A percentile compares a stretch with the other conserved stretches of the same genome.
Conservation (phyloP, 306 rosid species). For the Fagus sylvatica region DNA sequence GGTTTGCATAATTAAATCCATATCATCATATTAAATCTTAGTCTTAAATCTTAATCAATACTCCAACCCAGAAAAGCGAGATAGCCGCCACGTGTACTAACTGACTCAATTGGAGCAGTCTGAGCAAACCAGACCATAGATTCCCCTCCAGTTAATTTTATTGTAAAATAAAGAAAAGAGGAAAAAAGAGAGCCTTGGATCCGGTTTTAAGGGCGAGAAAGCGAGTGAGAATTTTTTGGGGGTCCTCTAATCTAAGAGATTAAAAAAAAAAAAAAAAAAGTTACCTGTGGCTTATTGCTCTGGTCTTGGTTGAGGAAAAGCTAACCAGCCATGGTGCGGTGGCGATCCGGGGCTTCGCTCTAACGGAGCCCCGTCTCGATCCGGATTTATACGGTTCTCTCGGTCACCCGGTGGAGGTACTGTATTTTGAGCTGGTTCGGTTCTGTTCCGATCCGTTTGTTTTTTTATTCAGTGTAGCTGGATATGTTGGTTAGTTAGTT, state of each 20-base stretch:
- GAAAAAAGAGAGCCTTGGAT: slow-evolving; percentile 30
- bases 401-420: slow-evolving; percentile 2
- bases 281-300: background rate
- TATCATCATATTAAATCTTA: too few species aligned
- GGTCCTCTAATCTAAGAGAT: background rate
- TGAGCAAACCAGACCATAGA: slow-evolving; percentile 23
- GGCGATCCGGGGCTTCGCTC: slow-evolving; percentile 34
- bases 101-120: background rate
- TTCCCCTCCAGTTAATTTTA: slow-evolving; percentile 21
- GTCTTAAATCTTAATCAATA: too few species aligned
- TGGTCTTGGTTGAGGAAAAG: slow-evolving; percentile 16
- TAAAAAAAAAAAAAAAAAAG: background rate
- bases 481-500: slow-evolving; percentile 36
- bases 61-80: too few species aligned
- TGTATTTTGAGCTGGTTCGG: slow-evolving; percentile 21
- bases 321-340: background rate
- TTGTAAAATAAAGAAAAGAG: slow-evolving; percentile 22
- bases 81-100: slow-evolving; percentile 23
- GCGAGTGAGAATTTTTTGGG: background rate
- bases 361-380: slow-evolving; percentile 36
- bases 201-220: slow-evolving; percentile 25
- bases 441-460: slow-evolving; percentile 21
- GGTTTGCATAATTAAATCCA: too few species aligned
- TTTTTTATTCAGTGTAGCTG: slow-evolving; percentile 18
- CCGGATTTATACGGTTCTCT: slow-evolving; percentile 26